Percentiles rank a stretch among this genome's conserved stretches.
These are phyloP conservation scores for Rhinocladiella similis DNA, from an alignment of 2,329 filamentous ascomycete genomes.

Conservation along the genomic window DNA sequence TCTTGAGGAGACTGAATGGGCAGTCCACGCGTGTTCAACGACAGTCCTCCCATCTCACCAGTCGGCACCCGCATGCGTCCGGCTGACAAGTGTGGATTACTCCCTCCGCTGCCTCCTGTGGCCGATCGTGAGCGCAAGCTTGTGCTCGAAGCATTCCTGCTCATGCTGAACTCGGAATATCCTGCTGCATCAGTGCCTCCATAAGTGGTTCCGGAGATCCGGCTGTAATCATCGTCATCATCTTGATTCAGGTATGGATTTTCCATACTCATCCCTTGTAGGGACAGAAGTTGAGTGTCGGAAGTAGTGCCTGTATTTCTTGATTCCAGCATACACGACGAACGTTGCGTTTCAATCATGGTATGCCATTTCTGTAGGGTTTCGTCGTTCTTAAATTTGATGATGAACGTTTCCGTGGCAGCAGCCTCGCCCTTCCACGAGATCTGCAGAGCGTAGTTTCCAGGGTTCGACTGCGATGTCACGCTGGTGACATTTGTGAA, in stretches of 20 bases:
- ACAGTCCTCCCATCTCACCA: slow-evolving; percentile 19
- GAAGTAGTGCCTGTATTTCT: slow-evolving; percentile 54
- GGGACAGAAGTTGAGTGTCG: slow-evolving; percentile 77
- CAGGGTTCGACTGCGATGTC: slow-evolving; percentile 81
- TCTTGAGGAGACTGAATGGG: slow-evolving; percentile 59
- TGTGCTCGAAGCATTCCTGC: slow-evolving; percentile 70
- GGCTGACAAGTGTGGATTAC: slow-evolving; percentile 22
- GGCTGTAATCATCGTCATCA: slow-evolving; percentile 49
- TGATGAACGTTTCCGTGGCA: slow-evolving; percentile 94
- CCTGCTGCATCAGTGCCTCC: slow-evolving; percentile 36
- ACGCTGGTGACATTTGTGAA: slow-evolving; percentile 99
- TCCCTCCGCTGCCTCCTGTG: slow-evolving; percentile 60
- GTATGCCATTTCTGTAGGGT: slow-evolving; percentile 88
- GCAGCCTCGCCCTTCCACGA: slow-evolving; percentile 94
- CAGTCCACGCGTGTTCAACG: slow-evolving; percentile 25
- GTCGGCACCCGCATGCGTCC: slow-evolving; percentile 24
- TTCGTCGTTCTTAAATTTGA: slow-evolving; percentile 89
- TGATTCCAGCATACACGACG: slow-evolving; percentile 46
- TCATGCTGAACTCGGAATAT: slow-evolving; percentile 54
- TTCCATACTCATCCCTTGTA: slow-evolving; percentile 68
- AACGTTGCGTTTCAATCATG: slow-evolving; percentile 74
- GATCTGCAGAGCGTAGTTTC: slow-evolving; percentile 92
- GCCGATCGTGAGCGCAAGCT: slow-evolving; percentile 75
- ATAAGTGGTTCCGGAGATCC: slow-evolving; percentile 29
- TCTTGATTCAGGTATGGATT: slow-evolving; percentile 76